Conservation (phyloP, 2,329 filamentous ascomycete genomes). For the Penicillium sp. region DNA sequence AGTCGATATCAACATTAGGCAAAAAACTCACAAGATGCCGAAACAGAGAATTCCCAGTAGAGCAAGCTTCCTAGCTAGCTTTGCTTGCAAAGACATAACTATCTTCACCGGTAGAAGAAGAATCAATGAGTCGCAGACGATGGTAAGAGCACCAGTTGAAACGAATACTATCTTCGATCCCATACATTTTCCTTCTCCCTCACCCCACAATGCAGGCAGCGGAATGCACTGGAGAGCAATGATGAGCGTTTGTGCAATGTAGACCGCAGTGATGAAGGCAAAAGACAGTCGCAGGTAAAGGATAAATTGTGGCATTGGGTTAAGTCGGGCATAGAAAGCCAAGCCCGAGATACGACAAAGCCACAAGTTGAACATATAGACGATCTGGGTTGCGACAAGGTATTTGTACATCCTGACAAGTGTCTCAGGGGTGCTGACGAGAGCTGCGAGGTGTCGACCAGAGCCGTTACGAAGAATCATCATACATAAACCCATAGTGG, state of each 20-base stretch:
- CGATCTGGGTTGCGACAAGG: neutral
- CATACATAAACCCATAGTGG: neutral
- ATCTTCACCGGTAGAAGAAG: neutral
- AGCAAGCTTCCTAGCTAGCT: neutral
- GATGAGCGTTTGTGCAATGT: neutral
- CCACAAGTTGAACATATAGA: neutral
- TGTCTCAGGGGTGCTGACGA: neutral
- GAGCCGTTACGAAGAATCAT: neutral
- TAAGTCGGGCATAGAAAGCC: neutral
- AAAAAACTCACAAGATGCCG: too few relatives aligned
- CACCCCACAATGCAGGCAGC: neutral
- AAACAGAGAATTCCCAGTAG: neutral
- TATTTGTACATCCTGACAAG: neutral
- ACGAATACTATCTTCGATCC: neutral
- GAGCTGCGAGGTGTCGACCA: neutral
- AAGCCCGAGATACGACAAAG: neutral
- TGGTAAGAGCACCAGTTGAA: neutral
- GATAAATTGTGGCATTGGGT: neutral
- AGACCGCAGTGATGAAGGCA: neutral
- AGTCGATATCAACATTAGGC: too few relatives aligned
- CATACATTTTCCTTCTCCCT: neutral
- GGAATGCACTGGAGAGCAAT: neutral
- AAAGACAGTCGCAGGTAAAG: neutral
- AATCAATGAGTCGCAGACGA: neutral
- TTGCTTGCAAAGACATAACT: neutral